Evolutionary conservation across 2,329 filamentous ascomycete genomes (phyloP).

Genomic region (Knoxdaviesia proteae): DNA sequence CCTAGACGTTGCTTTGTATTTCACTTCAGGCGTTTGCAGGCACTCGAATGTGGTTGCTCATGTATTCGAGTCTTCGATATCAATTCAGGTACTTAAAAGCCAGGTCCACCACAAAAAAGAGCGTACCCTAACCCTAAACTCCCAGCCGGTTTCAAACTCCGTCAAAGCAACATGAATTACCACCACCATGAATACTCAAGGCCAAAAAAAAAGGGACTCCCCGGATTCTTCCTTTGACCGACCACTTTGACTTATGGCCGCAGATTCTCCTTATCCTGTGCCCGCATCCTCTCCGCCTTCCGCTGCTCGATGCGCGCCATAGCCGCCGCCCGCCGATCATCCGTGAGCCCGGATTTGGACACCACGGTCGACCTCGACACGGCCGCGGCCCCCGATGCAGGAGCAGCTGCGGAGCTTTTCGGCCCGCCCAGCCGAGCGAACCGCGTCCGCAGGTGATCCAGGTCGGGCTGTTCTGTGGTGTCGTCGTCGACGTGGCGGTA

Average conservation of each 20-base stretch:
- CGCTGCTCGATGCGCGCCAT: slow-evolving; percentile 32
- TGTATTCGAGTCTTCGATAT: too few species aligned
- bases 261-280: slow-evolving; percentile 31
- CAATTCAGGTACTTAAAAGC: too few species aligned
- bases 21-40: too few species aligned
- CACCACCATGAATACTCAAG: slow-evolving; percentile 1
- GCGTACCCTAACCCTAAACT: too few species aligned
- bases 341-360: slow-evolving; percentile 14
- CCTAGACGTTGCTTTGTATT: too few species aligned
- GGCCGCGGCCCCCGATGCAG: slow-evolving; percentile 15
- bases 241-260: slow-evolving; percentile 11
- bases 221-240: not conserved
- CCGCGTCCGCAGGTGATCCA: slow-evolving; percentile 23
- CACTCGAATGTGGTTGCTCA: too few species aligned
- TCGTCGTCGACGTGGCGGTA: too few species aligned
- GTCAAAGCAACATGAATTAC: not conserved
- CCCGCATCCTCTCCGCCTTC: slow-evolving; percentile 26
- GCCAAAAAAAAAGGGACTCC: slow-evolving; percentile 1
- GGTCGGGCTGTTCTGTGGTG: slow-evolving; percentile 8
- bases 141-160: too few species aligned
- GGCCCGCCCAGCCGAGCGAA: slow-evolving; percentile 23
- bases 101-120: too few species aligned
- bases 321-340: slow-evolving; percentile 30
- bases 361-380: slow-evolving; percentile 16
- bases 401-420: slow-evolving; percentile 10